These are phyloP conservation scores for Hypoxylon subgilvum DNA, from an alignment of 495 filamentous ascomycete species.

Conservation along the genomic window DNA sequence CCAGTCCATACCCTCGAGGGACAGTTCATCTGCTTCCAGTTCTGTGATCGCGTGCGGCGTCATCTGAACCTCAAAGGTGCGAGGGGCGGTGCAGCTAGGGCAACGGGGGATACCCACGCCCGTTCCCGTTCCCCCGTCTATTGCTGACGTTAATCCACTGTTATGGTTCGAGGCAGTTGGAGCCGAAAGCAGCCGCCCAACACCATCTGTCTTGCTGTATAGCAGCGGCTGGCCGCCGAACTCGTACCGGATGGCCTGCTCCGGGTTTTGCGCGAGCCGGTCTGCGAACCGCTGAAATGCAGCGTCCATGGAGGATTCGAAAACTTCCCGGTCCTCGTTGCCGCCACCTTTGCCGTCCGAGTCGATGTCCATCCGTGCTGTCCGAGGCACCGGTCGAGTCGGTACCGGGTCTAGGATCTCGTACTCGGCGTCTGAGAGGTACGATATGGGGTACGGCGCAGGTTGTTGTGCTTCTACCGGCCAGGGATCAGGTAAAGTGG, in stretches of 20 bases:
- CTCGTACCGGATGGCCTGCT: constrained; percentile 93
- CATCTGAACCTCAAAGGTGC: constrained; percentile 86
- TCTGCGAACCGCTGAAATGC: constrained; percentile 93
- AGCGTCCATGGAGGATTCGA: constrained; percentile 82
- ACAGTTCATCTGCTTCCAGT: constrained; percentile 79
- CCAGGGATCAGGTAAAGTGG: constrained; percentile 70
- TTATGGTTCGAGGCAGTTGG: constrained; percentile 7
- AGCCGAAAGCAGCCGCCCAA: constrained; percentile 66
- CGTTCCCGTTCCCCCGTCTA: constrained; percentile 22
- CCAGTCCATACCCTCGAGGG: constrained; percentile 97
- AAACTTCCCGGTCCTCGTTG: constrained; percentile 80
- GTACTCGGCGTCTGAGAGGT: constrained; percentile 87
- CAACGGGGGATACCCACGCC: constrained; percentile 70
- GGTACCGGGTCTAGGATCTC: constrained; percentile 73
- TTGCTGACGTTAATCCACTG: not conserved
- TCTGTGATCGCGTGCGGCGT: constrained; percentile 88
- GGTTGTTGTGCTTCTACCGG: constrained; percentile 69
- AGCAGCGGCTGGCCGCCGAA: constrained; percentile 80
- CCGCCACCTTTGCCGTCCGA: constrained; percentile 57
- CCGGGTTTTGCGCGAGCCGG: constrained; percentile 85
- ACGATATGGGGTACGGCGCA: constrained; percentile 71
- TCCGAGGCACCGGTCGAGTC: constrained; percentile 48
- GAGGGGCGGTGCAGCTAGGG: constrained; percentile 70
- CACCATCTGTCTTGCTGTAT: constrained; percentile 75
- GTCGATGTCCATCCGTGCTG: constrained; percentile 63